phyloP scores from a whole-genome alignment of 1,284 basidiomycete genomes.

The Fomitiporia mediterranea region DNA sequence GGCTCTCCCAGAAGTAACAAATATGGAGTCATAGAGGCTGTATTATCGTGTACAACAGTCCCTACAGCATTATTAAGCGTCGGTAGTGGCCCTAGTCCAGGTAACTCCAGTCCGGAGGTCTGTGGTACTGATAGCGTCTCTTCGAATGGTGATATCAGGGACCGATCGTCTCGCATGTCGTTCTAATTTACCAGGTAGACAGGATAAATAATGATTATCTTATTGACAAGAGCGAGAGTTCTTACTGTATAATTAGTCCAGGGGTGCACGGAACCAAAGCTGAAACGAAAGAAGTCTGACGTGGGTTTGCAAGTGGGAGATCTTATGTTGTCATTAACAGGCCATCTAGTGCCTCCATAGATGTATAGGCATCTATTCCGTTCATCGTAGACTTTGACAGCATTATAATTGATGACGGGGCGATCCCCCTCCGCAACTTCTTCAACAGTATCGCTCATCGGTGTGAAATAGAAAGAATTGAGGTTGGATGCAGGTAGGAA shows the following conservation, averaged over 20 bases:
- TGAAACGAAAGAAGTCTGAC: slow-evolving; percentile 8
- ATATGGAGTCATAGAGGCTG: background rate
- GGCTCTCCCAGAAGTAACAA: slow-evolving; percentile 9
- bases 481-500: background rate
- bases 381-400: slow-evolving; percentile 7
- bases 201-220: background rate
- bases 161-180: background rate
- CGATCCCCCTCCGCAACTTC: background rate
- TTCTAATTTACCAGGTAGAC: background rate
- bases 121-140: background rate
- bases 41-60: slow-evolving; percentile 2
- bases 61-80: background rate
- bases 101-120: background rate
- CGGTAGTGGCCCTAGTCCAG: background rate
- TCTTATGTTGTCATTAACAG: background rate
- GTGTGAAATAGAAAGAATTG: background rate
- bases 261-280: background rate
- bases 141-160: background rate
- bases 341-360: slow-evolving; percentile 14
- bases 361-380: slow-evolving; percentile 6
- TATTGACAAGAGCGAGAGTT: background rate
- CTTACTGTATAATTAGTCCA: slow-evolving; percentile 2
- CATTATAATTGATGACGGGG: slow-evolving; percentile 8
- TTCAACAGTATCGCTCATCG: background rate
- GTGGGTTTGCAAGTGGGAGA: slow-evolving; percentile 11